Conservation (phyloP, 2,329 filamentous ascomycete genomes). For the Corniculantispora saksenae region DNA sequence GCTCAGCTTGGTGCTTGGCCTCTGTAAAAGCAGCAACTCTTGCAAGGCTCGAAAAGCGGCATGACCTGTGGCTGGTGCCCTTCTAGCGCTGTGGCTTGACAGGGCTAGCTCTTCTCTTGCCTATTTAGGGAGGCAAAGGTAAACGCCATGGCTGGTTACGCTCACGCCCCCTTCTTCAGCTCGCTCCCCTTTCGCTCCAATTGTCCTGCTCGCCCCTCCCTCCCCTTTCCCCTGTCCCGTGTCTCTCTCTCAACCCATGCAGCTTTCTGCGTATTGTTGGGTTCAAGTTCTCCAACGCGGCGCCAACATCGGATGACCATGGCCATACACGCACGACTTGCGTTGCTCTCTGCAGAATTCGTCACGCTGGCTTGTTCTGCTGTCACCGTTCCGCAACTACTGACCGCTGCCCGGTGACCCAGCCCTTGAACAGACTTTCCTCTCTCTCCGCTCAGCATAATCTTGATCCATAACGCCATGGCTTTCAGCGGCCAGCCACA, state of each 20-base stretch:
- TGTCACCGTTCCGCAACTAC: too few relatives aligned
- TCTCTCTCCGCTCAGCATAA: background rate
- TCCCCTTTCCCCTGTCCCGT: background rate
- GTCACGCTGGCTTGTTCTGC: too few relatives aligned
- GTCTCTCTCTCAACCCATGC: background rate
- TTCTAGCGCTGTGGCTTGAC: conserved; percentile 14
- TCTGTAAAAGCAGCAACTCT: conserved; percentile 14
- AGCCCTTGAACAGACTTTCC: background rate
- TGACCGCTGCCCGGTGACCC: background rate
- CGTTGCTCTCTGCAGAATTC: background rate
- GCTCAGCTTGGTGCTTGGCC: too few relatives aligned
- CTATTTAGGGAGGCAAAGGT: conserved; percentile 13
- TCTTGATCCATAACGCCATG: background rate
- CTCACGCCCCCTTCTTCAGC: background rate
- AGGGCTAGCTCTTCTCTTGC: conserved; percentile 11
- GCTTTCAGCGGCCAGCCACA: background rate
- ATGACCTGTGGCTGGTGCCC: conserved; percentile 17
- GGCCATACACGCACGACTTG: background rate
- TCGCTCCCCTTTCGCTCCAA: background rate
- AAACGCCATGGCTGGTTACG: conserved; percentile 5
- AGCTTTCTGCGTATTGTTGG: conserved; percentile 5
- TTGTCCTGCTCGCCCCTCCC: background rate
- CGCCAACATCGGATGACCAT: conserved; percentile 1
- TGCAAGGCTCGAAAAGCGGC: conserved; percentile 7
- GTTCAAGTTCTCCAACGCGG: background rate